Conservation (phyloP, 441 rosid genomes). For the Pelargonium myrrhifolium region DNA sequence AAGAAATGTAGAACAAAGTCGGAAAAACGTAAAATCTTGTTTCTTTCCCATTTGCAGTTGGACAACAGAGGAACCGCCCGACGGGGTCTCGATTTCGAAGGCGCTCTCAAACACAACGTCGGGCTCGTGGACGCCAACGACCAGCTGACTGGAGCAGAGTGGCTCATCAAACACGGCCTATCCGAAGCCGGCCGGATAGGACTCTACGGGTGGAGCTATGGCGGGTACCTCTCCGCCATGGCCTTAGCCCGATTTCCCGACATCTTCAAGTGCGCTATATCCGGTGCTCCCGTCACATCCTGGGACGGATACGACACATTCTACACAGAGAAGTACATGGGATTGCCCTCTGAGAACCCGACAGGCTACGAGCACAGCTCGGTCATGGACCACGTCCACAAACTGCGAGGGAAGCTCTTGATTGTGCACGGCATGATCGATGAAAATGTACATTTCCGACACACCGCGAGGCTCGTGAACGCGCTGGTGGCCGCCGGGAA, state of each 20-base stretch:
- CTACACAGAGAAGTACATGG: conserved; percentile 92
- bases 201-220: conserved; percentile 88
- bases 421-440: conserved; percentile 92
- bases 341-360: conserved; percentile 43
- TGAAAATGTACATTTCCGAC: conserved; percentile 91
- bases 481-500: conserved; percentile 67
- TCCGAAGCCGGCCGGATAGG: conserved; percentile 67
- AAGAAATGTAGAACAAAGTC: not conserved
- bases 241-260: conserved; percentile 53
- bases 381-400: conserved; percentile 63
- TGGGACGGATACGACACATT: conserved; percentile 96
- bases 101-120: conserved; percentile 45
- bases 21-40: not conserved
- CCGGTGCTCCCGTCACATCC: conserved; percentile 87
- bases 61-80: conserved; percentile 89
- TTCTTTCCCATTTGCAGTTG: conserved; percentile 39
- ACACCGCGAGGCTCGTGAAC: conserved; percentile 80
- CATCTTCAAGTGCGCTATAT: conserved; percentile 58
- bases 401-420: conserved; percentile 55
- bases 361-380: conserved; percentile 47
- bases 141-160: conserved; percentile 71
- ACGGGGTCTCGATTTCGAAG: conserved; percentile 83
- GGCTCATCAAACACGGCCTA: conserved; percentile 74
- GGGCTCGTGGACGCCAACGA: conserved; percentile 68
- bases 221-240: conserved; percentile 80